Base-by-base conservation (phyloP, 1,284 basidiomycete species). In the Microbotryum intermedium region DNA sequence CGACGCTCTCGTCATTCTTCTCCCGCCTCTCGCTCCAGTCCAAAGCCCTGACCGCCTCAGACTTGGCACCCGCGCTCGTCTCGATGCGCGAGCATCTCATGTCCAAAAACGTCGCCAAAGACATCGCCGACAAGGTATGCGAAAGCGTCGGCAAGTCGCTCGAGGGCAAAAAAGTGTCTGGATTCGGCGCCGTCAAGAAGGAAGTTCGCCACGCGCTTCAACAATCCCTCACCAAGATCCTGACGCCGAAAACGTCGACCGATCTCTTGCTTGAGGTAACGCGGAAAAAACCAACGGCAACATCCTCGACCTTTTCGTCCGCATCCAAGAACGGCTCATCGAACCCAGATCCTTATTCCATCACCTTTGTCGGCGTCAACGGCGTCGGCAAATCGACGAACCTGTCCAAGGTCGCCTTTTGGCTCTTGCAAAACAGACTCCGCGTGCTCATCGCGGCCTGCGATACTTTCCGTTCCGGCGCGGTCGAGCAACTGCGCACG, bases 311-410 rank as follows among this genome's bases (percentile, higher is more conserved):
- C 10, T 11, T 48, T 21, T 11, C 29, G 13, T 30, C 50, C 9
- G 13, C 50, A 8, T 11, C 13, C 50, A 51, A 51, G 29, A 26
- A 16, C 46, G 26, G 26, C 21, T 6, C 28, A 4, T 30, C 29
- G 16, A 25, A 26, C n/a, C 26, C 13, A 23, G 75, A 74, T 29
- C 84, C 88, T 0, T 98, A 97, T 76, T 85, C 85, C 64, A 88
- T 99, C 71, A 87, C 91, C 0, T 99, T 99, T 73, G 93, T 98
- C 48, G 95, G 95, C n/a, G 95, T 99, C 54, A 99, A 99, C 73
- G 95, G 95, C 25, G 95, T 99, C 23, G 95, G 95, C 55, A 99
- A 99, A 78, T 95, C 91, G 69, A 98, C 95, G 6, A 98, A 97
- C 74, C 77, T 99, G 29, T 90, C 88, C 55, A 99, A 99, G 77